phyloP scores from a whole-genome alignment of 2,329 filamentous ascomycete genomes.

The Aspergillus eucalypticola region DNA sequence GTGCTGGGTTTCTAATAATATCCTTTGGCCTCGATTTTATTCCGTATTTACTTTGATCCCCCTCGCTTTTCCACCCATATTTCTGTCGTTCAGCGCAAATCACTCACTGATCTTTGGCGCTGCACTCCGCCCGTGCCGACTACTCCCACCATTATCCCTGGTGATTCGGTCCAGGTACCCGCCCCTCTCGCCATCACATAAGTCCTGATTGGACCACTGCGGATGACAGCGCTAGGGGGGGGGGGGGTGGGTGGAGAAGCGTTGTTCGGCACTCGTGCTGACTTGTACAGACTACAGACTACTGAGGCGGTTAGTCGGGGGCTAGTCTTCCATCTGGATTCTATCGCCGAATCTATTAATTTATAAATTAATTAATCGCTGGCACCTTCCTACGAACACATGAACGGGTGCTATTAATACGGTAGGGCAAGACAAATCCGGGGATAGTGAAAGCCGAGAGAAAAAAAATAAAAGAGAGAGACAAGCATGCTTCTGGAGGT shows the following conservation, averaged over 20 bases:
- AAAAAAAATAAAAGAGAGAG: not conserved
- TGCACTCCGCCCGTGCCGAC: slow-evolving; percentile 16
- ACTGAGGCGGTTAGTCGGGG: slow-evolving; percentile 1
- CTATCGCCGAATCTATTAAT: slow-evolving; percentile 3
- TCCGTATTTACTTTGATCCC: not conserved
- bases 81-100: not conserved
- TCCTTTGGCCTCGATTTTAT: not conserved
- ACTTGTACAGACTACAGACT: slow-evolving; percentile 4
- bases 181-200: slow-evolving; percentile 8
- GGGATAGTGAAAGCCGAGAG: not conserved
- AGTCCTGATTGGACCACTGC: slow-evolving; percentile 5
- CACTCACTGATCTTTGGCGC: not conserved
- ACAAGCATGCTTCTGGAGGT: not conserved
- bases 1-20: slow-evolving; percentile 1
- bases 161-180: slow-evolving; percentile 23
- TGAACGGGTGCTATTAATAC: not conserved
- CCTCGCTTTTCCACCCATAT: not conserved
- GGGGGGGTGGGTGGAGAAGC: slow-evolving; percentile 13
- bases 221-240: slow-evolving; percentile 21
- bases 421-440: not conserved
- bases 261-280: slow-evolving; percentile 17
- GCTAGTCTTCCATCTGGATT: not conserved
- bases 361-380: slow-evolving; percentile 3
- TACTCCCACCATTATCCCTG: slow-evolving; percentile 3
- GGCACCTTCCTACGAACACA: slow-evolving; percentile 1